These are phyloP conservation scores for Anthostomella pinea DNA, from an alignment of 2,329 filamentous ascomycete species.

Conservation along the genomic window DNA sequence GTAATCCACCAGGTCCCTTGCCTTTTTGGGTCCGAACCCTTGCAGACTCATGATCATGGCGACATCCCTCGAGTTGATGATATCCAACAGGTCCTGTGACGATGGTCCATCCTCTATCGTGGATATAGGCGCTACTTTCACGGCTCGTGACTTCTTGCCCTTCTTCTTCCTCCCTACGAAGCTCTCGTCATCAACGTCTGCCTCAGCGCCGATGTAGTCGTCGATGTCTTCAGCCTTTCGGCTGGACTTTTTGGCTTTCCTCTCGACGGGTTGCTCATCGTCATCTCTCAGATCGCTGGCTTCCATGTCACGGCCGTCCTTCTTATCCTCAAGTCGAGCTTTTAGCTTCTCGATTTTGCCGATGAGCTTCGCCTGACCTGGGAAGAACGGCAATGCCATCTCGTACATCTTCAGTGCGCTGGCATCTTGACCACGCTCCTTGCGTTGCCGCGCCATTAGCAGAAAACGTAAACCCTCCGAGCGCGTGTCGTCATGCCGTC, in stretches of 20 bases:
- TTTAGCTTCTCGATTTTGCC: constrained; percentile 66
- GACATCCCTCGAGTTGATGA: constrained; percentile 72
- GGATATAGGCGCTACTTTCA: constrained; percentile 7
- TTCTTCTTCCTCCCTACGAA: constrained; percentile 27
- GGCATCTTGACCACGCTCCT: constrained; percentile 74
- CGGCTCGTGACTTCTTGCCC: constrained; percentile 20
- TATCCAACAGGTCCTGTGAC: constrained; percentile 59
- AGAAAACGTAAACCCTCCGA: constrained; percentile 82
- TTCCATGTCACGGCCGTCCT: constrained; percentile 9
- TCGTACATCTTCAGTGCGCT: constrained; percentile 84
- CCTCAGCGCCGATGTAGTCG: constrained; percentile 38
- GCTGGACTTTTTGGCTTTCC: constrained; percentile 27
- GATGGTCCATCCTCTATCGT: constrained; percentile 31
- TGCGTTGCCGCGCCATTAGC: constrained; percentile 89
- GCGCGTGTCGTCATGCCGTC: constrained; percentile 64
- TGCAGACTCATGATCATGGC: constrained; percentile 63
- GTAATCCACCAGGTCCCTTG: constrained; percentile 56
- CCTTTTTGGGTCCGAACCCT: constrained; percentile 72
- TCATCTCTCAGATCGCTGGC: constrained; percentile 9
- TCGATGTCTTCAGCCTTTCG: constrained; percentile 23
- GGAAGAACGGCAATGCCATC: constrained; percentile 79
- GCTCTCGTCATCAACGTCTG: constrained; percentile 32
- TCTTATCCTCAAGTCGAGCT: constrained; percentile 44
- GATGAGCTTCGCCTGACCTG: constrained; percentile 73
- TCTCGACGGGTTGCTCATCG: constrained; percentile 18